Conservation (phyloP, 106 monocot species). For the Allium sativum region DNA sequence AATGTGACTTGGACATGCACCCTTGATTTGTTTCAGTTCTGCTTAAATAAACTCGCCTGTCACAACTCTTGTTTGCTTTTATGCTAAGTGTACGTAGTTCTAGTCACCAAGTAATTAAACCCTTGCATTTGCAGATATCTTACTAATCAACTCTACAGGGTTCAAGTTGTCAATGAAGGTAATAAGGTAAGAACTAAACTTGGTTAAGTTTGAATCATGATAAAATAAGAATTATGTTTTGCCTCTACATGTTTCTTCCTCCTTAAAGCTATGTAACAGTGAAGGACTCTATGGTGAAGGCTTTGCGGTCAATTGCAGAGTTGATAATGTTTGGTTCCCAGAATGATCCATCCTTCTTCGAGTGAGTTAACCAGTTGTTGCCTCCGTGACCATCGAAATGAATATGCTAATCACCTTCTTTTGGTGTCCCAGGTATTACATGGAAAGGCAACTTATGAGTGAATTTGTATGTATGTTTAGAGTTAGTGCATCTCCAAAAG, state of each 20-base stretch:
- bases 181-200: constrained; percentile 50
- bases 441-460: constrained; percentile 97
- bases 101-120: neutral
- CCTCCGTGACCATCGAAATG: neutral
- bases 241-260: neutral
- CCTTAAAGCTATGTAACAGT: constrained; percentile 1
- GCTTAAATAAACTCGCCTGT: too few relatives aligned
- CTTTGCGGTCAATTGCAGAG: constrained; percentile 94
- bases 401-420: neutral
- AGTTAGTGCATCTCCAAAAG: constrained; percentile 50
- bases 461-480: constrained; percentile 89
- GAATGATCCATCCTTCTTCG: constrained; percentile 90
- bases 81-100: too few relatives aligned
- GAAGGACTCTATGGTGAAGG: constrained; percentile 91
- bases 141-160: constrained; percentile 78
- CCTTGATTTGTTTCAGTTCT: too few relatives aligned
- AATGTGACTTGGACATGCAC: too few relatives aligned
- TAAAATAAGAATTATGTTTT: neutral
- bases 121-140: constrained; percentile 51
- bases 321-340: constrained; percentile 91
- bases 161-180: constrained; percentile 74
- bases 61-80: too few relatives aligned
- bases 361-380: constrained; percentile 40
- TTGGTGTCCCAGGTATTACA: constrained; percentile 52
- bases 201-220: neutral